Base-by-base conservation (phyloP, 1,284 basidiomycete genomes). In the Trichosporon sp. region DNA sequence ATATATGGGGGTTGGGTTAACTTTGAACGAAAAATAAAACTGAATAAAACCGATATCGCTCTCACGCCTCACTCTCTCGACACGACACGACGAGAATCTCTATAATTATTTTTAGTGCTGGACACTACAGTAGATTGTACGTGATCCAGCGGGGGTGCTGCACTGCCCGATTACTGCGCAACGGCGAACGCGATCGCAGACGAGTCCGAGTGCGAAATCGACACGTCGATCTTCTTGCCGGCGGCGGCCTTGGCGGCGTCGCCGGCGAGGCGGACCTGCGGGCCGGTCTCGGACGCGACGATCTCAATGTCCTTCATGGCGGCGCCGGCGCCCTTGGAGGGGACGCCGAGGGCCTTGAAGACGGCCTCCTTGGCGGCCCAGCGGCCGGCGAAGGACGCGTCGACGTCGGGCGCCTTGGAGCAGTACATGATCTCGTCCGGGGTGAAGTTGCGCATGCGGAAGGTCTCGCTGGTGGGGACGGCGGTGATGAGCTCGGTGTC, bases 301-400 rank as follows among this genome's bases (percentile, higher is more conserved):
- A 99, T 96, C 84, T 98, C 97, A 75, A 99, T 98, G 73, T 98
- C 95, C 84, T 92, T 93, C 91, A 99, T 91, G 29, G 91, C 86
- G 18, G 96, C 94, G 15, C 89, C 92, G 6, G 95, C 93, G 53
- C 97, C 97, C 83, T 95, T 92, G 5, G 92, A 95, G 23, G 89
- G 85, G 51, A 95, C 91, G 35, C 92, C 92, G 15, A 99, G 88
- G n/a, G 94, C 92, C 86, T 99, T 99, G 90, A 99, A 98, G 70
- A 95, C 92, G 12, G 95, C 96, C 83, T 99, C 97, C 84, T 98
- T 99, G 64, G 94, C 95, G 62, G 90, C 92, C 95, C 97, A 99
- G 73, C 95, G 91, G 65, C 92, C 95, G 44, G 95, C 95, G 80
- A 97, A 95, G 9, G 95, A 98, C 3, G 96, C 91, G 1, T 88